A percentile compares a stretch with the other conserved stretches of the same genome.
Conservation (phyloP, 495 filamentous ascomycete genomes). For the Astrothelium macrocarpum region DNA sequence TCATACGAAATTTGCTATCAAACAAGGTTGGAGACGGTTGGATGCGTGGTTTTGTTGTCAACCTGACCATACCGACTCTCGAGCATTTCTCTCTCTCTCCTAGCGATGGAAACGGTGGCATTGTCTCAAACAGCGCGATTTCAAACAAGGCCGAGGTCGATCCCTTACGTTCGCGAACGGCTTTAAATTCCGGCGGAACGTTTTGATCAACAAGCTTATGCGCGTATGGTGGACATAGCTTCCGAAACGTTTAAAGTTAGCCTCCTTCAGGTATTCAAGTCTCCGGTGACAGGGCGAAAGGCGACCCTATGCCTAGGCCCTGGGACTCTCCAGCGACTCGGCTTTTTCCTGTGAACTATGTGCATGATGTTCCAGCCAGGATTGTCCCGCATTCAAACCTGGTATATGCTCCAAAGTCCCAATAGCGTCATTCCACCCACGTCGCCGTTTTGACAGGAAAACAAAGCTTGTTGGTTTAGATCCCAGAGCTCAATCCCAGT, state of each 20-base stretch:
- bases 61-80: no score
- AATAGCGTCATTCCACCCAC: not conserved
- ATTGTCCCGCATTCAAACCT: not conserved
- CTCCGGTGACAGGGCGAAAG: not conserved
- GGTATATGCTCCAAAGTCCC: not conserved
- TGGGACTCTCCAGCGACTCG: conserved; percentile 3
- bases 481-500: not conserved
- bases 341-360: not conserved
- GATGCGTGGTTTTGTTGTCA: no score
- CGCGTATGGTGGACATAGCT: not conserved
- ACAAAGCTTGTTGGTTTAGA: not conserved
- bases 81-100: no score
- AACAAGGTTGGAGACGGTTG: no score
- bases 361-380: not conserved
- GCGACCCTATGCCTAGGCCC: not conserved
- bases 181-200: not conserved
- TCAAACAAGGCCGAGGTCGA: not conserved
- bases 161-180: not conserved
- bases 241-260: not conserved
- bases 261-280: not conserved
- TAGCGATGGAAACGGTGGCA: no score
- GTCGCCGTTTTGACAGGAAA: not conserved
- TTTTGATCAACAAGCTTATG: not conserved
- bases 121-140: not conserved
- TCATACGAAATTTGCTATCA: no score